Conservation (phyloP, 345 rosid genomes). For the Stellera chamaejasme region DNA sequence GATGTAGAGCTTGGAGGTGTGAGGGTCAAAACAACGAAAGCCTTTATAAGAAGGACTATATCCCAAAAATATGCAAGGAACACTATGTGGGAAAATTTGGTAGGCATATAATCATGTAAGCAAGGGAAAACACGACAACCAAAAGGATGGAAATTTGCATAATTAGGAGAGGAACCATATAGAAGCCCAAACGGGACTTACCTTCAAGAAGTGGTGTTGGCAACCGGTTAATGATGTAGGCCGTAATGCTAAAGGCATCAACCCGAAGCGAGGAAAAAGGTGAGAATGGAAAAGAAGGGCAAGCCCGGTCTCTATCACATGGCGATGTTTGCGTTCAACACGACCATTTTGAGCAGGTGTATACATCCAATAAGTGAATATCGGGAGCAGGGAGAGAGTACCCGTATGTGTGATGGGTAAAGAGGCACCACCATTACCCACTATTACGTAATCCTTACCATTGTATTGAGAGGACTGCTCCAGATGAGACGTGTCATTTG, state of each 20-base stretch:
- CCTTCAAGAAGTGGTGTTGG: conserved; percentile 5
- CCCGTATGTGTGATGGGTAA: conserved; percentile 6
- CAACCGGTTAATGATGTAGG: conserved; percentile 2
- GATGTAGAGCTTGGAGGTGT: too few relatives aligned
- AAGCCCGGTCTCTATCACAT: conserved; percentile 1
- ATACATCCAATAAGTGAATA: conserved; percentile 6
- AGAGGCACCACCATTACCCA: conserved; percentile 4
- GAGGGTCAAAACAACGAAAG: too few relatives aligned
- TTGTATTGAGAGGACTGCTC: conserved; percentile 6
- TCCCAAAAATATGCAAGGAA: too few relatives aligned
- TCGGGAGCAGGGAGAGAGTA: neutral
- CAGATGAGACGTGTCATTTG: neutral
- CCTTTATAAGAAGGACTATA: too few relatives aligned
- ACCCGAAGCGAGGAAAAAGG: neutral
- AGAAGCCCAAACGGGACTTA: conserved; percentile 1
- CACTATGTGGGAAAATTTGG: too few relatives aligned
- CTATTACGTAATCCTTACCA: conserved; percentile 9
- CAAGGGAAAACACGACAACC: neutral
- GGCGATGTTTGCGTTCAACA: too few relatives aligned
- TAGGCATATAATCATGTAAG: too few relatives aligned
- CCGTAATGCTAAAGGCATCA: neutral
- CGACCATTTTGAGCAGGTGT: too few relatives aligned
- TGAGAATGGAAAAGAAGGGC: neutral
- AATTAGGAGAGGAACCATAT: neutral
- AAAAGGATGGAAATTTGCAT: neutral